phyloP scores from a whole-genome alignment of 2,329 filamentous ascomycete species.

The Mariannaea sp. region DNA sequence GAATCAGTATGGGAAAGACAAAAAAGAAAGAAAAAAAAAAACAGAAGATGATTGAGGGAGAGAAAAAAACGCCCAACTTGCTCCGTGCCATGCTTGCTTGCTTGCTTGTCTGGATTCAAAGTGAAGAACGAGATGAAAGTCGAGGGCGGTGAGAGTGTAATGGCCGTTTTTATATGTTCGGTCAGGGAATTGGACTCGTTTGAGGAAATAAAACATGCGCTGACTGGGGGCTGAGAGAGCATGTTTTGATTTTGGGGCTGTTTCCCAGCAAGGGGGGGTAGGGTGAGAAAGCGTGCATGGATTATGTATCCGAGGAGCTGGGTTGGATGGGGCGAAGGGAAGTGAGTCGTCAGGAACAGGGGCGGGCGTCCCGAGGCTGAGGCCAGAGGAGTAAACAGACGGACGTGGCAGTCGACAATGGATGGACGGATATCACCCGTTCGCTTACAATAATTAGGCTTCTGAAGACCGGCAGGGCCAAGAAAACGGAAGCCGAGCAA shows the following conservation, averaged over 20 bases:
- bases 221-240: neutral
- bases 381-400: too few relatives aligned
- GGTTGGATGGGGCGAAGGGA: neutral
- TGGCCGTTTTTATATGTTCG: neutral
- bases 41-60: neutral
- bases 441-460: neutral
- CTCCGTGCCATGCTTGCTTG: slow-evolving; percentile 20
- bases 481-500: too few relatives aligned
- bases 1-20: neutral
- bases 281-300: neutral
- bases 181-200: neutral
- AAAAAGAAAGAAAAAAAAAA: neutral
- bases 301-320: slow-evolving; percentile 3
- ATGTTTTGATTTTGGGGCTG: neutral
- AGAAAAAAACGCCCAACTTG: slow-evolving; percentile 11
- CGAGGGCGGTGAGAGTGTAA: neutral
- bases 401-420: slow-evolving; percentile 4
- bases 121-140: neutral
- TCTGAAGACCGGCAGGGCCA: neutral
- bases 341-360: neutral
- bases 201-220: neutral
- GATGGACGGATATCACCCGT: neutral
- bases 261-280: neutral
- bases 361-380: neutral
- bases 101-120: neutral